A percentile compares a stretch with the other conserved stretches of the same genome.
Conservation (phyloP, 805 yeast species). For the Saccharomycopsis sp. region DNA sequence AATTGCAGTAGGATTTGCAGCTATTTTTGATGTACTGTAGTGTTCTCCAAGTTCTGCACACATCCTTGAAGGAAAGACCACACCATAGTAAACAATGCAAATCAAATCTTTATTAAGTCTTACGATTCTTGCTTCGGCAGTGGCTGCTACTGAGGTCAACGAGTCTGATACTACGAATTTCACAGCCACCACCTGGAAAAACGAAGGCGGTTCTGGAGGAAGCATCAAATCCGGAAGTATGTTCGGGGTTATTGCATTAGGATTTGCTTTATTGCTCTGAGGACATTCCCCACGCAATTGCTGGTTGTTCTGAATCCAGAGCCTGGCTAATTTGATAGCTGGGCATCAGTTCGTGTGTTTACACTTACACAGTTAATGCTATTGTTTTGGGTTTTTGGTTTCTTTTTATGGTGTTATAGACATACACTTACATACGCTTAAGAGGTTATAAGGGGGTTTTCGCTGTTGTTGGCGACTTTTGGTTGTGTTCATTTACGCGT, state of each 20-base stretch:
- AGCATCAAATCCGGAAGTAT: not conserved
- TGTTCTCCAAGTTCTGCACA: too few relatives aligned
- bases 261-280: conserved; percentile 1
- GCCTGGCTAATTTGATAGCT: too few relatives aligned
- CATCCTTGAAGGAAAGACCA: too few relatives aligned
- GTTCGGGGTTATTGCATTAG: not conserved
- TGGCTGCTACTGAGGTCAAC: not conserved
- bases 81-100: not conserved
- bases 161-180: not conserved
- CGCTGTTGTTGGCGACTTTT: not conserved
- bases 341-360: not conserved
- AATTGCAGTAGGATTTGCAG: too few relatives aligned
- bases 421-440: not conserved
- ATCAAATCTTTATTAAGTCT: not conserved
- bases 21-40: too few relatives aligned
- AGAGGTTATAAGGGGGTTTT: not conserved
- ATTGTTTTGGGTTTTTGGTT: not conserved
- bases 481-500: too few relatives aligned
- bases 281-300: not conserved
- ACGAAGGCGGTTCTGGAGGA: not conserved
- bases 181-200: not conserved
- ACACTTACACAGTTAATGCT: too few relatives aligned
- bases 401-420: not conserved
- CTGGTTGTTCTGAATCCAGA: not conserved
- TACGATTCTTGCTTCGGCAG: not conserved